A percentile compares a stretch with the other conserved stretches of the same genome.
phyloP scores from a whole-genome alignment of 2,329 filamentous ascomycete genomes.

The Cadophora sp. region DNA sequence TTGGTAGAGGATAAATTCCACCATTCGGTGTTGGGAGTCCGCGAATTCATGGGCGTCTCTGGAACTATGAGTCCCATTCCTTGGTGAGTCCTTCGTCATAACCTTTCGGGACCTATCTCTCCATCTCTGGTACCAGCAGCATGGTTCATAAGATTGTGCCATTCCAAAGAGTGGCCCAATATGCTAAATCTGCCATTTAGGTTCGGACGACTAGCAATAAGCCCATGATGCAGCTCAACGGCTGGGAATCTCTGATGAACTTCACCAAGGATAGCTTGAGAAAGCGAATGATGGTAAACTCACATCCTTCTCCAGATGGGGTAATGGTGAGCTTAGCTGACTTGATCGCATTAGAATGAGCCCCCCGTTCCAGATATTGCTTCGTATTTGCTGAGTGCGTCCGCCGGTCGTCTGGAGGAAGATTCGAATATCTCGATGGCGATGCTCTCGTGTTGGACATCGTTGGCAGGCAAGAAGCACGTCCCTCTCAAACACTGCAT shows the following conservation, averaged over 20 bases:
- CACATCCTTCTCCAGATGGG: not conserved
- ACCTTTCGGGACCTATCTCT: too few relatives aligned
- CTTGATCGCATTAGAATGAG: not conserved
- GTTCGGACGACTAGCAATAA: conserved; percentile 1
- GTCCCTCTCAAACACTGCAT: not conserved
- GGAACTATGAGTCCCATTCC: not conserved
- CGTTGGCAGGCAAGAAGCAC: not conserved
- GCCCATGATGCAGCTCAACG: conserved; percentile 6
- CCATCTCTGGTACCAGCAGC: too few relatives aligned
- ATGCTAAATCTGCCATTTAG: not conserved
- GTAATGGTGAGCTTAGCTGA: not conserved
- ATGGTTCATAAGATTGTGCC: too few relatives aligned
- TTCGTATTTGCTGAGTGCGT: not conserved
- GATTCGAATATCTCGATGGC: not conserved
- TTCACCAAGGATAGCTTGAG: not conserved
- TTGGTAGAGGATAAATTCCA: not conserved
- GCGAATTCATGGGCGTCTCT: conserved; percentile 4
- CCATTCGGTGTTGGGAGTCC: not conserved
- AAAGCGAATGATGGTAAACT: not conserved
- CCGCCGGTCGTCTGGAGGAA: not conserved
- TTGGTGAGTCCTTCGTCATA: not conserved
- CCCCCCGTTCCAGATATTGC: conserved; percentile 3
- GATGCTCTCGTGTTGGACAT: conserved; percentile 6
- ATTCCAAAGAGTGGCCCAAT: not conserved
- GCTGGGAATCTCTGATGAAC: not conserved